Percentiles rank a stretch among this genome's conserved stretches.
These are phyloP conservation scores for Sporothrix inflata DNA, from an alignment of 2,329 filamentous ascomycete species.

Conservation along the genomic window DNA sequence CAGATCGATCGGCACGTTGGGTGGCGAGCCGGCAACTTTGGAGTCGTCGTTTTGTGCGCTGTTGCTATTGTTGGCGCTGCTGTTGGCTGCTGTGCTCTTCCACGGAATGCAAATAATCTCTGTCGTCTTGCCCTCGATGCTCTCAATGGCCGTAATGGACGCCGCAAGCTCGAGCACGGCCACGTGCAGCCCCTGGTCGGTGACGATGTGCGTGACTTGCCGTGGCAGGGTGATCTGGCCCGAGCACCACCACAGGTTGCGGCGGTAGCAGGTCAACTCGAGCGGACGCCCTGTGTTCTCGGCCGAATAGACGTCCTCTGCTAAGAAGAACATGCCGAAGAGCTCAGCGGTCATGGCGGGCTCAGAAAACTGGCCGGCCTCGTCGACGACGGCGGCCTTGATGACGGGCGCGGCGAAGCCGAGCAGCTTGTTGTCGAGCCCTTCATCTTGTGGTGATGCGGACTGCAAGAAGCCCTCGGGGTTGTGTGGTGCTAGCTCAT, in stretches of 20 bases:
- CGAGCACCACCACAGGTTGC: conserved; percentile 94
- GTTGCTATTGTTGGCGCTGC: neutral
- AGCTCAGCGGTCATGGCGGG: conserved; percentile 73
- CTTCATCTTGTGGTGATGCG: conserved; percentile 54
- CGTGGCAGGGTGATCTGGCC: conserved; percentile 81
- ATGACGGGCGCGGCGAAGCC: conserved; percentile 69
- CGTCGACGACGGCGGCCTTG: conserved; percentile 66
- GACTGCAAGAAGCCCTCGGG: conserved; percentile 43
- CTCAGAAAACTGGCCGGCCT: conserved; percentile 64
- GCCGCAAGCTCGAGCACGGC: conserved; percentile 79
- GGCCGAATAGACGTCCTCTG: conserved; percentile 75
- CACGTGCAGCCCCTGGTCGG: conserved; percentile 76
- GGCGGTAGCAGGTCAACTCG: conserved; percentile 91
- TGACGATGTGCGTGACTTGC: conserved; percentile 67
- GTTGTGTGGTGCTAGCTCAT: conserved; percentile 32
- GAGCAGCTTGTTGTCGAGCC: conserved; percentile 70
- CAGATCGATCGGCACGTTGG: conserved; percentile 59
- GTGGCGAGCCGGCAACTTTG: conserved; percentile 56
- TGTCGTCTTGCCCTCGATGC: conserved; percentile 86
- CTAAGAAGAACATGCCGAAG: conserved; percentile 87
- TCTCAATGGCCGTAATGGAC: conserved; percentile 83
- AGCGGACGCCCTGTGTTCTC: conserved; percentile 61
- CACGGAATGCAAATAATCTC: conserved; percentile 97
- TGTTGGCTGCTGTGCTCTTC: conserved; percentile 71
- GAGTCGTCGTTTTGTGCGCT: conserved; percentile 44